phyloP scores from a whole-genome alignment of 2,329 filamentous ascomycete species.

The Colletotrichum paranaense region DNA sequence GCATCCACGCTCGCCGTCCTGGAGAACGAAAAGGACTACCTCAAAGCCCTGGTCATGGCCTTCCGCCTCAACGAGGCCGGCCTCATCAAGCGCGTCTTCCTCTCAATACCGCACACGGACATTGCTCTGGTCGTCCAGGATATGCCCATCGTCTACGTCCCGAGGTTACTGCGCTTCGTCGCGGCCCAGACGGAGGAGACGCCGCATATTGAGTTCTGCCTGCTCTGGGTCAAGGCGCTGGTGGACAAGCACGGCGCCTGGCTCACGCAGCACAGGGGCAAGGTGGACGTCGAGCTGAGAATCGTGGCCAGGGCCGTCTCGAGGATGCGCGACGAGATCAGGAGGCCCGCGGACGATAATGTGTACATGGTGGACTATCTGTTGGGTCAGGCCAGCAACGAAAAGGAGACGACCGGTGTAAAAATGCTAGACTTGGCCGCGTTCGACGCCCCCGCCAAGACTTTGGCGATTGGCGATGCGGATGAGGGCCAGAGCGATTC shows the following conservation, averaged over 20 bases:
- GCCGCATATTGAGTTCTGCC: conserved; percentile 93
- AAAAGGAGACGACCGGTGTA: conserved; percentile 34
- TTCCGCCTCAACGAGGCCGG: conserved; percentile 92
- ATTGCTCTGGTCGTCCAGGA: conserved; percentile 82
- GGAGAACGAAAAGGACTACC: conserved; percentile 78
- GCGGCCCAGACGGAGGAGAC: conserved; percentile 89
- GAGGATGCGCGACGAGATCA: conserved; percentile 84
- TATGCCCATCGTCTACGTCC: conserved; percentile 87
- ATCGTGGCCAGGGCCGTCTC: conserved; percentile 84
- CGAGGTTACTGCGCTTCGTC: conserved; percentile 86
- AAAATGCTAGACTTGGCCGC: conserved; percentile 40
- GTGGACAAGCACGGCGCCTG: conserved; percentile 87
- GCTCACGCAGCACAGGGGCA: conserved; percentile 82
- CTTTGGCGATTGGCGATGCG: conserved; percentile 20
- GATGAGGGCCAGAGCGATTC: conserved; percentile 49
- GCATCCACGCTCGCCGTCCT: conserved; percentile 80
- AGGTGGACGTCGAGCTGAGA: conserved; percentile 86
- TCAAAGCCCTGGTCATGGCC: conserved; percentile 95
- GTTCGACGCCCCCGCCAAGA: conserved; percentile 29
- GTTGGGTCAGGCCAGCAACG: conserved; percentile 58
- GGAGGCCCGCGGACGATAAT: conserved; percentile 87
- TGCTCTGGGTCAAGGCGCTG: conserved; percentile 89
- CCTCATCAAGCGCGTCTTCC: conserved; percentile 87
- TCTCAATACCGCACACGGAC: conserved; percentile 79
- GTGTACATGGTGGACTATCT: conserved; percentile 90